These are phyloP conservation scores for Quillaja saponaria DNA, from an alignment of 306 rosid genomes.

Conservation along the genomic window DNA sequence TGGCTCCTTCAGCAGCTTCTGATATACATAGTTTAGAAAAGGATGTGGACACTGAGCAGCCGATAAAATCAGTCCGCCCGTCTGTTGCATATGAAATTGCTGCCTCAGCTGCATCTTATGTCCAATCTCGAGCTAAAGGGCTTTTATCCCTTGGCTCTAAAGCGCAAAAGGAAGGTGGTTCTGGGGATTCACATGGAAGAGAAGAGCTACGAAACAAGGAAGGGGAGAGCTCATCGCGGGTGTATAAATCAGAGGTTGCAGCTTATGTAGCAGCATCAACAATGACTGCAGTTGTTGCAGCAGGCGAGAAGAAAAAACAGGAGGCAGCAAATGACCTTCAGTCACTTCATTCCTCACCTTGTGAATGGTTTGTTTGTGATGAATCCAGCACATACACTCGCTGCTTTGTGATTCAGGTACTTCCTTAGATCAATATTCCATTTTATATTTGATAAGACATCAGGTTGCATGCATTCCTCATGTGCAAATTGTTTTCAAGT, in stretches of 20 bases:
- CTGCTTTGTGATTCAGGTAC: conserved; percentile 89
- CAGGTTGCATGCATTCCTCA: not conserved
- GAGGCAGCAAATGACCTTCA: conserved; percentile 81
- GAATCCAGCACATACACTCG: conserved; percentile 70
- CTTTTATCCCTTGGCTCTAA: conserved; percentile 43
- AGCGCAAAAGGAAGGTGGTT: conserved; percentile 33
- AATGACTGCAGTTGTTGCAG: conserved; percentile 89
- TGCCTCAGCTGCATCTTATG: conserved; percentile 83
- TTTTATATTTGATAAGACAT: not conserved
- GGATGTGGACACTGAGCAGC: conserved; percentile 32
- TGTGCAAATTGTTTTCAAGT: conserved; percentile 23
- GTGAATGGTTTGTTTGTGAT: conserved; percentile 96
- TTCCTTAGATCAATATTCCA: conserved; percentile 6
- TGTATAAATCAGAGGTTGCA: conserved; percentile 72
- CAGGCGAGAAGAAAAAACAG: conserved; percentile 74
- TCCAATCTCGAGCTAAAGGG: conserved; percentile 55
- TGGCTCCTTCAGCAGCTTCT: conserved; percentile 28
- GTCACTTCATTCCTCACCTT: conserved; percentile 84
- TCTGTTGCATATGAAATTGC: conserved; percentile 78
- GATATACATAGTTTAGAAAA: conserved; percentile 29
- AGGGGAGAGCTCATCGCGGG: conserved; percentile 43
- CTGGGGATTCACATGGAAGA: conserved; percentile 19
- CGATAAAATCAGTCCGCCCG: conserved; percentile 43
- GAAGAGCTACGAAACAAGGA: conserved; percentile 29
- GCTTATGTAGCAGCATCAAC: conserved; percentile 81